phyloP scores from a whole-genome alignment of 495 filamentous ascomycete species.

The Cenococcum geophilum region DNA sequence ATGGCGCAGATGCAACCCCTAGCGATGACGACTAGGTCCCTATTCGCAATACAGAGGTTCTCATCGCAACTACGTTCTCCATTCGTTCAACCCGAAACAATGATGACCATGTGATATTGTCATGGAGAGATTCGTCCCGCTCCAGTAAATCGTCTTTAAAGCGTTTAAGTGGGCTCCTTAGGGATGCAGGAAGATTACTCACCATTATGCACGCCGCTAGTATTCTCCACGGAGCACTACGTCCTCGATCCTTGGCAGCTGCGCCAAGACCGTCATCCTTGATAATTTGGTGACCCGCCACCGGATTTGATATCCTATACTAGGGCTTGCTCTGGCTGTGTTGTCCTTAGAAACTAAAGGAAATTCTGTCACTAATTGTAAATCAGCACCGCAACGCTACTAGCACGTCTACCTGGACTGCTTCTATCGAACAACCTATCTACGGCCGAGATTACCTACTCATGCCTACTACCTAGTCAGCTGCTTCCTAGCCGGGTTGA shows the following conservation, averaged over 20 bases:
- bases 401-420: neutral
- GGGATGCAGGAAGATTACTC: neutral
- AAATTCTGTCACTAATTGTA: slow-evolving; percentile 5
- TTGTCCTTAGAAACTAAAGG: no score
- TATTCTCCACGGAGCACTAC: slow-evolving; percentile 6
- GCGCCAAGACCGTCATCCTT: neutral
- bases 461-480: neutral
- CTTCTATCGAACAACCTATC: slow-evolving; percentile 2
- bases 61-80: no score
- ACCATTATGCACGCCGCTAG: neutral
- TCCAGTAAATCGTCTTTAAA: neutral
- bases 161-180: slow-evolving; percentile 1
- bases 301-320: no score
- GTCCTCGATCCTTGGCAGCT: neutral
- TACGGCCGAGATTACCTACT: neutral
- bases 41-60: no score
- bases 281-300: neutral
- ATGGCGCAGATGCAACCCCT: no score
- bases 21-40: no score
- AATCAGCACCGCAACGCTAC: neutral
- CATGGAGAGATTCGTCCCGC: neutral
- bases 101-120: no score
- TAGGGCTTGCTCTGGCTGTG: no score
- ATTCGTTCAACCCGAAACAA: no score
- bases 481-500: neutral